Percentiles rank a stretch among this genome's conserved stretches.
phyloP scores from a whole-genome alignment of 164 flowering plant species.

The Tetrastigma voinierianum region DNA sequence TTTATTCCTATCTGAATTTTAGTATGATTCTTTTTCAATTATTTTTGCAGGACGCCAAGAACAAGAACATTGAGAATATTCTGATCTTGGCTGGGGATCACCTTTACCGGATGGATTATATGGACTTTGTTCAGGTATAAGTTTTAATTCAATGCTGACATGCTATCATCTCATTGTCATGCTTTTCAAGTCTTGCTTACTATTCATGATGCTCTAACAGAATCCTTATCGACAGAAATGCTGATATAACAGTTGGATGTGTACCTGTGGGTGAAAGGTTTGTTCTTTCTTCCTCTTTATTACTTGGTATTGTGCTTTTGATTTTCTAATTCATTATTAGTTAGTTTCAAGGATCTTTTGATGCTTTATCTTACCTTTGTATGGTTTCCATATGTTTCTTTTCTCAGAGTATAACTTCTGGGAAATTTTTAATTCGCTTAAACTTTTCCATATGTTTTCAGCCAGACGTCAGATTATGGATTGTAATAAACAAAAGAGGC shows the following conservation, averaged over 20 bases:
- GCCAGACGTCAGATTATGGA: slow-evolving; percentile 91
- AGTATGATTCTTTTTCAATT: slow-evolving; percentile 1
- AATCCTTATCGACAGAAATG: slow-evolving; percentile 76
- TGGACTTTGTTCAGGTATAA: slow-evolving; percentile 83
- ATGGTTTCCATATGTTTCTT: neutral
- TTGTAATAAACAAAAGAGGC: slow-evolving; percentile 66
- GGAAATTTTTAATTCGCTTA: neutral
- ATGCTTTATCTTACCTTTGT: neutral
- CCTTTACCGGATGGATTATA: slow-evolving; percentile 91
- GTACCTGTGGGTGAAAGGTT: slow-evolving; percentile 78
- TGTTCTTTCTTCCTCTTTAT: slow-evolving; percentile 1
- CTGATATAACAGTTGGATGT: slow-evolving; percentile 87
- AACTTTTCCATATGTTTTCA: slow-evolving; percentile 24
- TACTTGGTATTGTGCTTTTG: slow-evolving; percentile 3
- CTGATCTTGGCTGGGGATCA: slow-evolving; percentile 90
- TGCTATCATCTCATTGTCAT: neutral
- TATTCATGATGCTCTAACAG: slow-evolving; percentile 36
- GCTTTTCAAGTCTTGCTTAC: neutral
- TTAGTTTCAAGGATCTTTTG: neutral
- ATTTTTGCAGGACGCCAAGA: slow-evolving; percentile 77
- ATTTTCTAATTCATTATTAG: neutral
- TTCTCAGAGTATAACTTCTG: neutral
- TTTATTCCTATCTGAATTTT: neutral
- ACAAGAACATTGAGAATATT: slow-evolving; percentile 73
- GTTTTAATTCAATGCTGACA: neutral